Evolutionary conservation across 2,329 filamentous ascomycete genomes (phyloP), one percentile per base, ranked within the genome.

Genomic region (Aspergillus latus): DNA sequence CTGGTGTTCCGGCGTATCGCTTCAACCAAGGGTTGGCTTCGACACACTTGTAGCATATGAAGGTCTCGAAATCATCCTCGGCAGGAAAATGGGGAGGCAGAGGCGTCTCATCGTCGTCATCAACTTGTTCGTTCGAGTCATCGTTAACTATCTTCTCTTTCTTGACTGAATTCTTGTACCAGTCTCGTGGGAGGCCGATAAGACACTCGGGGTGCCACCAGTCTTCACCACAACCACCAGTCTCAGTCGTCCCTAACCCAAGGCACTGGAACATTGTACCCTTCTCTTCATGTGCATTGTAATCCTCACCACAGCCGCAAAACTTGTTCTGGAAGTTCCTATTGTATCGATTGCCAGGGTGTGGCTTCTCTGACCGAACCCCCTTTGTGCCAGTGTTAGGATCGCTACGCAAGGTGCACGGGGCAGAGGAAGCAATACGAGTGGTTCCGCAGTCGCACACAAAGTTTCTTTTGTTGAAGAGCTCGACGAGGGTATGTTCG

Each of bases 191-290:
- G 64, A 95, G 76, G 5, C 92, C 92, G 48, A 96, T 85, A 6
- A 97, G 78, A 69, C 93, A 97, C 60, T 94, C 92, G 0, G 93
- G 91, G 76, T 97, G 93, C 82, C 91, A 97, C 93, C 93, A 97
- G 69, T 97, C 93, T 76, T 97, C 93, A 10, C 93, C 93, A 74
- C 93, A 97, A 4, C 92, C 93, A 13, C 92, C 92, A 1, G 88
- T 87, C 63, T 93, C 88, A 11, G 84, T 81, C 0, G 85, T 88
- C 0, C 91, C 92, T 1, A 97, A 78, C 0, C 93, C 93, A 2
- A 97, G 74, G 69, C 94, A 99, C 73, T 99, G 94, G 65, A 95
- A 99, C 94, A 99, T 99, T 39, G 92, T 97, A 0, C 93, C 93
- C 65, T 93, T 95, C 71, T 99, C 92, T 69, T 89, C 82, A 47